Conservation (phyloP, 441 rosid species). For the Populus hybrid region DNA sequence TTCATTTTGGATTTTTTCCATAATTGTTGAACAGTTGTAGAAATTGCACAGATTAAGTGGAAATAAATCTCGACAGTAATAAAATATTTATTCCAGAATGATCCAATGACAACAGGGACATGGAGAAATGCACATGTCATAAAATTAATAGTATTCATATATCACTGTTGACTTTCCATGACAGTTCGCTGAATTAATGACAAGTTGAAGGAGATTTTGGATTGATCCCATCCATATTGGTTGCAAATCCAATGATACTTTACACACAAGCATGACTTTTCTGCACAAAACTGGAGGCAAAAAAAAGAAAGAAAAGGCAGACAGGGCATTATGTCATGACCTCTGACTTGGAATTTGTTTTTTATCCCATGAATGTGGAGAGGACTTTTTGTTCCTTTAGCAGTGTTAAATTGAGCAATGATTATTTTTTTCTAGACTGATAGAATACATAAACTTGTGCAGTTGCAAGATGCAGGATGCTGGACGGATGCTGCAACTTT, state of each 20-base stretch:
- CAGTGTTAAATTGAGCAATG: not conserved
- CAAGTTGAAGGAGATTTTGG: too few species aligned
- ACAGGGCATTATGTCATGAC: not conserved
- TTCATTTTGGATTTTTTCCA: not conserved
- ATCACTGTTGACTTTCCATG: not conserved
- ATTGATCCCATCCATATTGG: too few species aligned
- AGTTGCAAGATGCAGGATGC: constrained; percentile 99
- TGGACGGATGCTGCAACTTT: constrained; percentile 99
- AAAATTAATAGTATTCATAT: not conserved
- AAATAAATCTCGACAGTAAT: not conserved
- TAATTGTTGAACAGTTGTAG: not conserved
- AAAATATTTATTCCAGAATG: not conserved
- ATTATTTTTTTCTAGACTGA: not conserved
- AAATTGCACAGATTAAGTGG: not conserved
- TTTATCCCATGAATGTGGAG: not conserved
- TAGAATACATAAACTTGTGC: constrained; percentile 23
- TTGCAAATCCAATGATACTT: not conserved
- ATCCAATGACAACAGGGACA: not conserved
- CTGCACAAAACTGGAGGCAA: not conserved
- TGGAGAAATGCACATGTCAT: not conserved
- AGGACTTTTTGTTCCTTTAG: not conserved
- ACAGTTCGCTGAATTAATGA: not conserved
- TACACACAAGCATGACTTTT: not conserved
- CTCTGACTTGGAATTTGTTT: not conserved
- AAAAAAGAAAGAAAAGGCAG: not conserved